Conservation (phyloP, 441 rosid species). For the Isatis lusitanica region DNA sequence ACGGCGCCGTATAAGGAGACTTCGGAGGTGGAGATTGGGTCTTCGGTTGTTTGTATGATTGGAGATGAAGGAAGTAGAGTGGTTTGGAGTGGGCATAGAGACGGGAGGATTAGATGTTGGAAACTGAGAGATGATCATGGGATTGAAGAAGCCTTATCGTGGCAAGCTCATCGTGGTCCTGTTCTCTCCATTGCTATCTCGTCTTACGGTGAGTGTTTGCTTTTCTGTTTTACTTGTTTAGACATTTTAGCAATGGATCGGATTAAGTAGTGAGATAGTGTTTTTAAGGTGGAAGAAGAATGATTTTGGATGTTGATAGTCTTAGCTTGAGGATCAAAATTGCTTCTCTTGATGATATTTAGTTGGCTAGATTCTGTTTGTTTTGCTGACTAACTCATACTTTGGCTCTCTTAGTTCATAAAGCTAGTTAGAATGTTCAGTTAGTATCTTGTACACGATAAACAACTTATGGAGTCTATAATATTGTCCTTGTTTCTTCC, state of each 20-base stretch:
- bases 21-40: slow-evolving; percentile 27
- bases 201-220: slow-evolving; percentile 43
- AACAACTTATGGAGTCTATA: neutral
- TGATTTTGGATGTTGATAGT: neutral
- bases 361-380: neutral
- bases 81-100: slow-evolving; percentile 71
- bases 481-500: neutral
- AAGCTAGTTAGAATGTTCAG: neutral
- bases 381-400: neutral
- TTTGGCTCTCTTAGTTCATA: neutral
- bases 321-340: neutral
- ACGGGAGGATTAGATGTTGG: slow-evolving; percentile 64
- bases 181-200: slow-evolving; percentile 57
- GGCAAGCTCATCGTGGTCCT: slow-evolving; percentile 71
- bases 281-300: neutral
- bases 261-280: neutral
- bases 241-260: neutral
- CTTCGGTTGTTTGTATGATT: slow-evolving; percentile 54
- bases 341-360: neutral
- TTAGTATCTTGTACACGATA: neutral
- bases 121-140: slow-evolving; percentile 29
- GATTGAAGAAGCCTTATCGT: slow-evolving; percentile 50
- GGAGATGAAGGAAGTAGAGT: slow-evolving; percentile 53
- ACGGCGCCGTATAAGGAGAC: slow-evolving; percentile 62
- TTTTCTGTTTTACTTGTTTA: neutral